Evolutionary conservation across 2,329 filamentous ascomycete genomes (phyloP).

Genomic region (Orbilia blumenaviensis): DNA sequence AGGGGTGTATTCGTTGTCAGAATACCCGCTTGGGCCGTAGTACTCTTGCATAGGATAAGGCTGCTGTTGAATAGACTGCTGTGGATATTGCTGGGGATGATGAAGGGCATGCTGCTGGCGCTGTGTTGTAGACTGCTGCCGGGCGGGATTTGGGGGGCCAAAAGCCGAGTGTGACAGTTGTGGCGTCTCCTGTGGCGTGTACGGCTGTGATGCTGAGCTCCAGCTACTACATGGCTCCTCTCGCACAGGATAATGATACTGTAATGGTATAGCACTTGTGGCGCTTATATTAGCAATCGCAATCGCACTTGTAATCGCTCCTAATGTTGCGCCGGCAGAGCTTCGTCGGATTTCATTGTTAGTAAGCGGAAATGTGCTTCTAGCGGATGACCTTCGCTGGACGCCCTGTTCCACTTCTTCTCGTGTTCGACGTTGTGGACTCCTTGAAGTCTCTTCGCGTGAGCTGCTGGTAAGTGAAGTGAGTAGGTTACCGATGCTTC

Average conservation of each 20-base stretch:
- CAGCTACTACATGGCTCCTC: constrained; percentile 30
- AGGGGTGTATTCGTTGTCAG: background rate
- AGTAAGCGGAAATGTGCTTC: constrained; percentile 22
- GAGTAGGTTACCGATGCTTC: constrained; percentile 22
- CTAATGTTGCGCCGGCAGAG: constrained; percentile 19
- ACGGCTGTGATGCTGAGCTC: constrained; percentile 22
- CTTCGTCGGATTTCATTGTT: constrained; percentile 32
- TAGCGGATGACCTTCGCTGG: constrained; percentile 34
- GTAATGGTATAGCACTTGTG: constrained; percentile 40
- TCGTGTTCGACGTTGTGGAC: constrained; percentile 36
- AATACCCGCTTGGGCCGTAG: constrained; percentile 22
- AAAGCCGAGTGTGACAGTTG: constrained; percentile 25
- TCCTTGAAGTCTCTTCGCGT: constrained; percentile 22
- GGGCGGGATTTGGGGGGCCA: background rate
- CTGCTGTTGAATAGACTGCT: constrained; percentile 10
- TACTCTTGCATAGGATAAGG: constrained; percentile 51
- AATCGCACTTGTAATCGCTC: constrained; percentile 29
- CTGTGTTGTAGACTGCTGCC: background rate
- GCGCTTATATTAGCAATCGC: constrained; percentile 20
- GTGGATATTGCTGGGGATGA: background rate
- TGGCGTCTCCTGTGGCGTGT: background rate
- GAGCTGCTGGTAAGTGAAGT: constrained; percentile 8
- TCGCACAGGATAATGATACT: constrained; percentile 46
- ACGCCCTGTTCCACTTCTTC: constrained; percentile 50
- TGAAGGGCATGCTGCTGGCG: background rate